A percentile compares a stretch with the other conserved stretches of the same genome.
Evolutionary conservation across 2,329 filamentous ascomycete genomes (phyloP).

Genomic region (Xylaria sp.): DNA sequence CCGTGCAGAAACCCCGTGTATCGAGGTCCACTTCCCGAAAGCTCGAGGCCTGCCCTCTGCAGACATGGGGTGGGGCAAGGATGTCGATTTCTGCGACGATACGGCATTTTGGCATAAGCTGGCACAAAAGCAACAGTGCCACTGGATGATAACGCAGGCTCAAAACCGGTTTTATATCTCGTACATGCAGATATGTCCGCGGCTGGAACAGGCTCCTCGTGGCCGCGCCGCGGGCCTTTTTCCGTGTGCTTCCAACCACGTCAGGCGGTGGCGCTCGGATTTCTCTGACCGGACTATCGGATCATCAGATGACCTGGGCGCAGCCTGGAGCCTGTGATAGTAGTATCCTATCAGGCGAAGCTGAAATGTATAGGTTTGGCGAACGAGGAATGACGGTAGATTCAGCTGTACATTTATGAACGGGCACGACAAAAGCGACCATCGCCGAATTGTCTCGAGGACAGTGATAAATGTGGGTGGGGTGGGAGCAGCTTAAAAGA

Average conservation of each 20-base stretch:
- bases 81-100: constrained; percentile 5
- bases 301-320: constrained; percentile 29
- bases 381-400: neutral
- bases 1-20: constrained; percentile 12
- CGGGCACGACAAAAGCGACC: constrained; percentile 3
- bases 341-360: constrained; percentile 16
- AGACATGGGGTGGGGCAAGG: constrained; percentile 17
- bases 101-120: constrained; percentile 16
- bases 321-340: constrained; percentile 15
- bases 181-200: constrained; percentile 29
- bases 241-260: constrained; percentile 7
- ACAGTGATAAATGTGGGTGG: neutral
- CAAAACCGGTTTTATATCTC: constrained; percentile 33
- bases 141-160: constrained; percentile 19
- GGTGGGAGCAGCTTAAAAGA: neutral
- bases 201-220: constrained; percentile 32
- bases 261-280: constrained; percentile 26
- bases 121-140: constrained; percentile 15
- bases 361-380: constrained; percentile 26
- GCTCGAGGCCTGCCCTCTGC: constrained; percentile 27
- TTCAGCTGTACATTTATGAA: neutral
- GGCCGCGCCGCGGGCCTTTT: constrained; percentile 24
- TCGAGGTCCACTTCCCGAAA: constrained; percentile 28
- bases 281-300: constrained; percentile 26
- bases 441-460: constrained; percentile 9